Base-by-base conservation (phyloP, 225 moss, liverwort and hornwort genomes). In the Marchantia paleacea region DNA sequence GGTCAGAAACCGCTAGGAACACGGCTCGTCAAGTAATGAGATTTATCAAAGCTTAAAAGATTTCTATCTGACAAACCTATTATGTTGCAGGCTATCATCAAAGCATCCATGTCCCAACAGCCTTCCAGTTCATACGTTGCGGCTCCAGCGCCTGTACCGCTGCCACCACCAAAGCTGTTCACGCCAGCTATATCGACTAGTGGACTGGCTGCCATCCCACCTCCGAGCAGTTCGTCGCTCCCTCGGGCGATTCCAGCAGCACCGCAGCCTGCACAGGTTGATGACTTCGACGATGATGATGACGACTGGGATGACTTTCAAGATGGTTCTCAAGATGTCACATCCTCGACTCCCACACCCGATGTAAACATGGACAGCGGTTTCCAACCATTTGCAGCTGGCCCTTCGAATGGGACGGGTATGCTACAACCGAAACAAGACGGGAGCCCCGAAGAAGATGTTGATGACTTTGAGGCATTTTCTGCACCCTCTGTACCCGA, bases 301-400 rank as follows among this genome's bases (percentile, higher is more conserved):
- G 93, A 95, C 66, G 94, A 96, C 81, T 94, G 93, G 92, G 95
- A 94, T 86, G 99, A 99, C 65, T 99, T 95, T 75, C 99, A 99
- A 88, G 93, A 90, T 78, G 80, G 91, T 84, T 79, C 81, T 3
- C 78, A 65, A 52, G 83, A 73, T 10, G 54, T 74, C 51, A 60
- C 77, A 15, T 25, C 57, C 49, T 52, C 77, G 58, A 29, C 2
- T 75, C 9, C 68, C 24, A 48, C 50, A 57, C 53, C 66, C 24
- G 76, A 75, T 25, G 54, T 39, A 11, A 73, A 72, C 24, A 4
- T 71, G 29, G 72, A 73, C 20, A 58, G 31, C 31, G 66, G 52
- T 22, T 75, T 81, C 66, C 74, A 75, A 72, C 64, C 64, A 50
- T 71, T 58, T 72, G n/a, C 70, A 47, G 29, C 31, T 55, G 66